phyloP scores from a whole-genome alignment of 225 moss, liverwort and hornwort genomes.

The Sphagnum contortum region DNA sequence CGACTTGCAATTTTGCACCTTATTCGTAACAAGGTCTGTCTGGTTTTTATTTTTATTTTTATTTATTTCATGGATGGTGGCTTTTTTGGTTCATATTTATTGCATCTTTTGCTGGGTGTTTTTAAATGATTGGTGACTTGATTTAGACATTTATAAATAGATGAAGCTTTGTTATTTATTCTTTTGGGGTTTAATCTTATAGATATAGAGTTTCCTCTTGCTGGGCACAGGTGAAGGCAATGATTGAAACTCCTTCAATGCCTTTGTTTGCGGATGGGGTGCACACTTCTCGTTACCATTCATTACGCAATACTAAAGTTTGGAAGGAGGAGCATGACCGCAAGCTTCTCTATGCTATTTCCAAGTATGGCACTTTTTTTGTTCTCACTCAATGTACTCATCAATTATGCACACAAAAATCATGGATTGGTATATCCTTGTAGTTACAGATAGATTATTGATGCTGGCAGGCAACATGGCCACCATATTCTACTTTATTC shows the following conservation, averaged over 20 bases:
- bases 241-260: conserved; percentile 69
- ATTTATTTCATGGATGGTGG: not conserved
- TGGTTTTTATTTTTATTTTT: not conserved
- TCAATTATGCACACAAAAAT: no score
- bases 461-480: no score
- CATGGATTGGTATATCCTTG: no score
- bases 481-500: no score
- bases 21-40: conserved; percentile 78
- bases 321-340: conserved; percentile 99
- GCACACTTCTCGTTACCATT: conserved; percentile 86
- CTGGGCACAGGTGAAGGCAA: conserved; percentile 55
- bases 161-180: no score
- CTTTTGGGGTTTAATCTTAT: no score
- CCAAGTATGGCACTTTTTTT: conserved; percentile 46
- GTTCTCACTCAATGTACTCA: no score
- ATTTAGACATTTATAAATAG: not conserved
- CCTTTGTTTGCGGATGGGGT: conserved; percentile 79
- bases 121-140: not conserved
- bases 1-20: conserved; percentile 92
- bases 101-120: not conserved
- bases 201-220: not conserved
- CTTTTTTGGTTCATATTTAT: no score
- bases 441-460: no score
- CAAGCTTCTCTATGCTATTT: conserved; percentile 83
- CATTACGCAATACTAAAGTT: conserved; percentile 91